Evolutionary conservation across 768 basidiomycete species (phyloP), one percentile per base, ranked within the genome.

Genomic region (Suillus sp.): DNA sequence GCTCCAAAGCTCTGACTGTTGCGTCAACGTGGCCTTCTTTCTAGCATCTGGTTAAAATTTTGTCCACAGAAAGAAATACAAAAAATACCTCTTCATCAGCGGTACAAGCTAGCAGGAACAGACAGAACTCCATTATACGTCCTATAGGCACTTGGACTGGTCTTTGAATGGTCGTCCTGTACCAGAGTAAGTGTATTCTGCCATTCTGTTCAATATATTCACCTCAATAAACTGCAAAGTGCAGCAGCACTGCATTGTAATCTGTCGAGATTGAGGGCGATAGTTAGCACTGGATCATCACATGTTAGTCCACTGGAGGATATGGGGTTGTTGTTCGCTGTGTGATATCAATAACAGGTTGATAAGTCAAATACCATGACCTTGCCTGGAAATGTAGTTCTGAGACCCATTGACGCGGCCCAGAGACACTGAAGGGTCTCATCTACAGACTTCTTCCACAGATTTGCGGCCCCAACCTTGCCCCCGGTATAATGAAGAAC

Each of bases 381-480:
- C 25, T 62, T 71, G 25, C 66, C 69, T 20, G 77, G 77, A 68
- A 86, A 91, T 16, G 90, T 89, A 14, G 85, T 84, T 63, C 90
- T 79, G 56, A 94, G 64, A 7, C 79, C 73, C 32, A 76, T 64
- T 70, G 91, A 84, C 2, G 89, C 83, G 63, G 78, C 80, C 86
- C 86, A 88, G n/a, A 84, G 86, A 69, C 88, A 86, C 0, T 76
- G 77, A 56, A 94, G 64, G 2, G 87, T 86, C 34, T 89, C 89
- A 56, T 93, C 90, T 30, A 93, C 63, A 18, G 86, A 86, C 68
- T 89, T 92, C 66, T 88, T 82, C 93, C 93, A 95, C 6, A 89
- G 68, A 59, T 79, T 84, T 13, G 85, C 80, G 18, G 87, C 86
- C 30, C 88, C 90, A 10, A 91, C 86, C 74, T 93, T 95, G 9